These are phyloP conservation scores for Fusarium sp. DNA, from an alignment of 2,329 filamentous ascomycete species.

Conservation along the genomic window DNA sequence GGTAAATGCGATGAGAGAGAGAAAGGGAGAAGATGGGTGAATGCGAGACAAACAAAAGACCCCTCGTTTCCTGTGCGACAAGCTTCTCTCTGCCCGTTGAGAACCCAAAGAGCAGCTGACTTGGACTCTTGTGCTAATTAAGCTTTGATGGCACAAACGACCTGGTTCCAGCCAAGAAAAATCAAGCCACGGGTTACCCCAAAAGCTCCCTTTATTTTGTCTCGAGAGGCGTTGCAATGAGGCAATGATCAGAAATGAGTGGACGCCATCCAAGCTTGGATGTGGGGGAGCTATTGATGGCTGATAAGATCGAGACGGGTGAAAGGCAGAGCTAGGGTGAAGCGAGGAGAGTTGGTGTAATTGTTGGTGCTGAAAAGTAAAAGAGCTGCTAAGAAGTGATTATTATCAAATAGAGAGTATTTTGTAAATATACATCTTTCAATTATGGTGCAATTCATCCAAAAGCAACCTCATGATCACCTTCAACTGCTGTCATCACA, in stretches of 20 bases:
- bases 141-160: slow-evolving; percentile 17
- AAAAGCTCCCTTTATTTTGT: not conserved
- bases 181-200: not conserved
- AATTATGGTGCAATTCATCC: not conserved
- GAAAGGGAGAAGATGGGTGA: not conserved
- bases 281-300: slow-evolving; percentile 34
- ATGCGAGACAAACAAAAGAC: slow-evolving; percentile 10
- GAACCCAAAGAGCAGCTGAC: slow-evolving; percentile 1
- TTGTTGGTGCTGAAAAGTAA: not conserved
- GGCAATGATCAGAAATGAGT: slow-evolving; percentile 25
- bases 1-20: not conserved
- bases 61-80: slow-evolving; percentile 38
- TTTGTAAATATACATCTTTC: not conserved
- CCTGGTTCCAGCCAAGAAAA: slow-evolving; percentile 8
- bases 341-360: not conserved
- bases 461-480: not conserved
- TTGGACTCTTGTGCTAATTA: slow-evolving; percentile 8
- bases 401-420: not conserved
- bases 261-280: slow-evolving; percentile 3
- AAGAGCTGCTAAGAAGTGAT: not conserved
- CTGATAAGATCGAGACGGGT: slow-evolving; percentile 20
- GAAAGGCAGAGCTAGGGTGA: not conserved
- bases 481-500: not conserved
- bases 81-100: not conserved
- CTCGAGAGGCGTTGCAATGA: not conserved